A percentile compares a stretch with the other conserved stretches of the same genome.
Evolutionary conservation across 2,329 filamentous ascomycete genomes (phyloP).

Genomic region (Fusarium chlamydosporum): DNA sequence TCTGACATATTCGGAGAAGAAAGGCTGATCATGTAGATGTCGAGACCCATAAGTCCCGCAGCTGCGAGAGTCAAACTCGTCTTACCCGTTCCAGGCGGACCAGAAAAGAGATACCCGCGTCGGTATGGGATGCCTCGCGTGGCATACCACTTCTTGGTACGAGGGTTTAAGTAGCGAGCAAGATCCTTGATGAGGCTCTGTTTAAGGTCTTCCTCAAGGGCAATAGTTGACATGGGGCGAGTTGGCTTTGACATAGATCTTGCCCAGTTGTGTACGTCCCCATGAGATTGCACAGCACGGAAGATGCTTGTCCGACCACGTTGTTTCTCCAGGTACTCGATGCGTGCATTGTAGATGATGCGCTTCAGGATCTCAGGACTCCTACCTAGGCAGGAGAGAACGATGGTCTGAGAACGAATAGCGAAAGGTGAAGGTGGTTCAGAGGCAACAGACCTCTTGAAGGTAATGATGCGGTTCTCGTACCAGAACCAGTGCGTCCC

Average conservation of each 20-base stretch:
- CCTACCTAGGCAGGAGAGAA: constrained; percentile 31
- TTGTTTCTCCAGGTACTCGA: constrained; percentile 32
- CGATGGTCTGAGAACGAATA: not conserved
- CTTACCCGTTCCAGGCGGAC: constrained; percentile 43
- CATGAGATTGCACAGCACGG: constrained; percentile 4
- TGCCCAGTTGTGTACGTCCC: constrained; percentile 21
- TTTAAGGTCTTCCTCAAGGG: constrained; percentile 33
- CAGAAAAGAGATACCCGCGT: constrained; percentile 42
- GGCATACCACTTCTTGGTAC: constrained; percentile 40
- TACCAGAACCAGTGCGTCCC: constrained; percentile 39
- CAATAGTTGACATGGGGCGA: constrained; percentile 38
- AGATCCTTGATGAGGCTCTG: constrained; percentile 37
- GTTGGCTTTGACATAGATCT: constrained; percentile 40
- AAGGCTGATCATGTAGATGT: constrained; percentile 40
- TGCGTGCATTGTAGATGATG: constrained; percentile 31
- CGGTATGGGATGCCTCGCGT: constrained; percentile 42
- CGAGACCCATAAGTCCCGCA: constrained; percentile 33
- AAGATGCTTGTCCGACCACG: constrained; percentile 35
- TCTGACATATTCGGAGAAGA: constrained; percentile 24
- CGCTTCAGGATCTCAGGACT: constrained; percentile 33
- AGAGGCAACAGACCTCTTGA: constrained; percentile 10
- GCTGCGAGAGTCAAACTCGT: constrained; percentile 38
- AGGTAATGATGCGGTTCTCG: constrained; percentile 23
- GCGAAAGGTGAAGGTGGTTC: not conserved
- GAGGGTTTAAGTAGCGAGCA: constrained; percentile 34